Conservation (phyloP, 2,329 filamentous ascomycete genomes). For the Sclerotinia trifoliorum region DNA sequence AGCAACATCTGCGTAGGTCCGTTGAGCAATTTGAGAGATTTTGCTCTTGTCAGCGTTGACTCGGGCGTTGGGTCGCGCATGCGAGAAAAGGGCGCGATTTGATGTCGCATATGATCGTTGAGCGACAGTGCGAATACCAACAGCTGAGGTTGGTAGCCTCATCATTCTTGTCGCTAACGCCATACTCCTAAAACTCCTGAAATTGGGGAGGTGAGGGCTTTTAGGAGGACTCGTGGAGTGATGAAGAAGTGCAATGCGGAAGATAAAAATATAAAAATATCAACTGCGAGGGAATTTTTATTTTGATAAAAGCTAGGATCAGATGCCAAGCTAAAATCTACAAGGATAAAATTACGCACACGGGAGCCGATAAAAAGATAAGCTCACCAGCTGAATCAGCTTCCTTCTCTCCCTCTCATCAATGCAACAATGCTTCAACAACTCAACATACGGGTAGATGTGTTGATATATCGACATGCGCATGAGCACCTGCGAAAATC, state of each 20-base stretch:
- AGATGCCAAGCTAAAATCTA: constrained; percentile 5
- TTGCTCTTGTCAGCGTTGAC: constrained; percentile 32
- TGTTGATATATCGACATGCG: background rate
- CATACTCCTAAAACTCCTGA: constrained; percentile 33
- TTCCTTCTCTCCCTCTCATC: background rate
- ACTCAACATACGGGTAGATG: background rate
- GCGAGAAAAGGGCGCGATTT: constrained; percentile 31
- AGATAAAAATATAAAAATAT: constrained; percentile 3
- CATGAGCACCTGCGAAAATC: background rate
- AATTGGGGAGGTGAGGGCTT: background rate
- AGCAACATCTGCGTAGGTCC: constrained; percentile 45
- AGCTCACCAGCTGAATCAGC: background rate
- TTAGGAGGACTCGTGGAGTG: constrained; percentile 2
- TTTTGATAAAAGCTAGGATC: constrained; percentile 22
- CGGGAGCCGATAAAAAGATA: constrained; percentile 17
- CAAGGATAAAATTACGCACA: constrained; percentile 15
- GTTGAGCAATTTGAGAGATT: constrained; percentile 44
- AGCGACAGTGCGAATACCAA: constrained; percentile 34
- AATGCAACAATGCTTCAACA: background rate
- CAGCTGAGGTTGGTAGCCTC: constrained; percentile 37
- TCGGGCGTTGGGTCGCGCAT: constrained; percentile 34
- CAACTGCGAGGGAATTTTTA: constrained; percentile 19
- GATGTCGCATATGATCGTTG: constrained; percentile 37
- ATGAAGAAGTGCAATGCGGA: background rate
- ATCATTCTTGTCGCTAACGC: constrained; percentile 39